phyloP scores from a whole-genome alignment of 2,329 filamentous ascomycete species.

The Pseudocercospora vitis region DNA sequence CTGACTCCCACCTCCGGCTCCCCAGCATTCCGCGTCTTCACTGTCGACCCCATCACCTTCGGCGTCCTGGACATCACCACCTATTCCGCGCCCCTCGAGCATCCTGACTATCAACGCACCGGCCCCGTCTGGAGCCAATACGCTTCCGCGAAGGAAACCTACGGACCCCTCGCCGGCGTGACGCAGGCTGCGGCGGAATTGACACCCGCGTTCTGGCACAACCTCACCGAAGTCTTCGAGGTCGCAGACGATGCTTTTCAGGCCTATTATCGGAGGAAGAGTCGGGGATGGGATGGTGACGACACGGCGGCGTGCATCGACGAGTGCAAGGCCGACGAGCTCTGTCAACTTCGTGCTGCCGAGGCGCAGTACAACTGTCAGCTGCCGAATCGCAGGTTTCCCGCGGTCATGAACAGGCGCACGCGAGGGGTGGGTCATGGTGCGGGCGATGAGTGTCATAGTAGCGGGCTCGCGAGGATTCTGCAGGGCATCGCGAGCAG shows the following conservation, averaged over 20 bases:
- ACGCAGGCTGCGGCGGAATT: conserved; percentile 47
- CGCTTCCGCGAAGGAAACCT: conserved; percentile 58
- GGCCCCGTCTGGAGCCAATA: conserved; percentile 56
- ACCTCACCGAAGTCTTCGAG: conserved; percentile 54
- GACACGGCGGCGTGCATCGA: conserved; percentile 44
- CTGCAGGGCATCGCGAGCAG: neutral
- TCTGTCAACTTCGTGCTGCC: conserved; percentile 56
- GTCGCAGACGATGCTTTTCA: conserved; percentile 47
- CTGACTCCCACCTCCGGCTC: conserved; percentile 58
- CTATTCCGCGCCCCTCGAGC: conserved; percentile 56
- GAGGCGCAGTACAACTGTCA: conserved; percentile 55
- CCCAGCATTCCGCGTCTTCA: conserved; percentile 60
- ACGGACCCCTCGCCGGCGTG: conserved; percentile 45
- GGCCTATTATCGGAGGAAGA: conserved; percentile 50
- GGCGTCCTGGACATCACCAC: conserved; percentile 55
- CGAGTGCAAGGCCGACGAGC: conserved; percentile 47
- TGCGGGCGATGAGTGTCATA: neutral
- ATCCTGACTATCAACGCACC: conserved; percentile 43
- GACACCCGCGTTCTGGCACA: conserved; percentile 60
- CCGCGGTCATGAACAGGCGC: neutral
- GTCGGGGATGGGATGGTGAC: conserved; percentile 53
- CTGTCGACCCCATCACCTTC: conserved; percentile 59
- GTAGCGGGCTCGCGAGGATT: neutral
- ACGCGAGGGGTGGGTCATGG: neutral
- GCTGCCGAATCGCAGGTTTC: neutral